Evolutionary conservation across 2,329 filamentous ascomycete species (phyloP), one percentile per base, ranked within the genome.

Genomic region (Aspergillus amoenus): DNA sequence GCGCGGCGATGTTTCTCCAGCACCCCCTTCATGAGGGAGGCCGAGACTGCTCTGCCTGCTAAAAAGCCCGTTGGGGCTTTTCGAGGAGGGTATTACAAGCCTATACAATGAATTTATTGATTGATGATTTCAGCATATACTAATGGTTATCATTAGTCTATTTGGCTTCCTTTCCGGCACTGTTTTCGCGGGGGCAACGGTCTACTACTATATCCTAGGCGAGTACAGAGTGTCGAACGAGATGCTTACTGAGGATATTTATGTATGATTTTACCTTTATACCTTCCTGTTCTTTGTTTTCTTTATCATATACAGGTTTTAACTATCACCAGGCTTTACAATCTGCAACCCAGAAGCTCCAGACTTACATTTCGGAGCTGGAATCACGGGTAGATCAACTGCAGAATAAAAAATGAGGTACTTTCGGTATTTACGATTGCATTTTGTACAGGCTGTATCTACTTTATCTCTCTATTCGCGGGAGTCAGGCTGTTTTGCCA

Each of bases 171-270:
- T 97, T 50, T 82, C 94, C 62, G 93, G 93, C 64, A 87, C 89
- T 61, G 88, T 89, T 46, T 80, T 91, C 52, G 88, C 93, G 44
- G 92, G 91, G 68, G 84, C 84, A 52, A 88, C 86, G 57, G 89
- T 95, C 67, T 97, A 97, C 80, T 92, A 91, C 75, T 97, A 97
- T 76, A 85, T 96, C 64, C 79, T 97, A 67, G 87, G 93, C 73
- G 93, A 97, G 76, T 97, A 97, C 81, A 91, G 92, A 79, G 82
- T 92, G 43, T 90, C 91, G 66, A 97, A 97, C 79, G 90, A 96
- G 78, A 84, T 97, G 70, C 81, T 97, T 77, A 93, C 88, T 60
- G 92, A 96, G 78, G 93, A 97, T 77, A 96, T 97, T 74, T 93
- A 93, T 78, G 93, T 97, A 84, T 76, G 91, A 88, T 55, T 52